Base-by-base conservation (phyloP, 352 stramenopile genomes). In the Elongisporangium prolatum region DNA sequence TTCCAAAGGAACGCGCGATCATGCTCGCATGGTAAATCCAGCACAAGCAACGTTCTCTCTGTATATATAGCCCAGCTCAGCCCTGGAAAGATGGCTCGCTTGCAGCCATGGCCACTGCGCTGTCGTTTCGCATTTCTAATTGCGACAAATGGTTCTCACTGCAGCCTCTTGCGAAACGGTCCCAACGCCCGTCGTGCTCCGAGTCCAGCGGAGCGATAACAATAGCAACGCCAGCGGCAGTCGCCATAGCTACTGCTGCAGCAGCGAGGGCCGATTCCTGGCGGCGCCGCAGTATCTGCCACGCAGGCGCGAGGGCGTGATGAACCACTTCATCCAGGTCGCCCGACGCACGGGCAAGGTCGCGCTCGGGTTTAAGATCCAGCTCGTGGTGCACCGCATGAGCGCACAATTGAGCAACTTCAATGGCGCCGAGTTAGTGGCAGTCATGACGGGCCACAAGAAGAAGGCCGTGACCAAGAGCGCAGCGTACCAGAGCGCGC, bases 251-350 rank as follows among this genome's bases (percentile, higher is more conserved):
- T 52, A 14, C 21, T 22, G 22, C 21, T 18, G 54, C 28, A 40
- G 28, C 28, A 40, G 28, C 28, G 28, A 40, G 28, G 28, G 28
- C 28, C 28, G 28, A 40, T 40, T 40, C 28, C 28, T 40, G 4
- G 28, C 28, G 28, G 28, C 28, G 28, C 28, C 28, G 28, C 28
- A 40, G 28, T 40, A 40, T 13, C 28, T 40, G 28, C 28, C 28
- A 13, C 28, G 28, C 8, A 40, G 28, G 9, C 28, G 28, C 28
- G 28, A 40, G 28, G 28, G 28, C 37, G 25, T 57, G 52, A 88
- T 88, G 80, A 86, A 86, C 56, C 77, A 84, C 47, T 63, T 90
- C 13, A 65, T 90, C 20, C 80, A 87, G 54, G 79, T 86, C 13
- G 77, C 78, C 7, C 74, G 79, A 38, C 80, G 78, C 14, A 83